Evolutionary conservation across 1,139 yeast genomes (phyloP), one percentile per base, ranked within the genome.

Genomic region (Candida mesenterica): DNA sequence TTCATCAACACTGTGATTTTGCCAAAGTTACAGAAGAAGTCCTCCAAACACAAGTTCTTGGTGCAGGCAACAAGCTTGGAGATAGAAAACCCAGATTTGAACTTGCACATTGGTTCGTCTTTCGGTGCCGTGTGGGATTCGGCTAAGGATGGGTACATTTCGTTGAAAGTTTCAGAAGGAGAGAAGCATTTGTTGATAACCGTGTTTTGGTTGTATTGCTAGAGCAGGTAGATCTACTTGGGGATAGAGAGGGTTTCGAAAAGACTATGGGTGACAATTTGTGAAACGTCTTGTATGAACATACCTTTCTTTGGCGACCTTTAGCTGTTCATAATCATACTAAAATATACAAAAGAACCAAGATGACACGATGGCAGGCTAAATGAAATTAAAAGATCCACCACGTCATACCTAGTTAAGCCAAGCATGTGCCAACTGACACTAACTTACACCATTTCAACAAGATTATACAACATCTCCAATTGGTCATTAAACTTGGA

Each of bases 111-210:
- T n/a, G n/a, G n/a, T n/a, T 45, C 68, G 2, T 53, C 52, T 17
- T 56, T 65, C 38, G 67, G 63, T 6, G 67, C 72, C 1, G 56
- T 59, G 2, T 69, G 75, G 75, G 73, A 68, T 32, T 35, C 50
- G 4, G 54, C 52, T 6, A 62, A 51, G 35, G 75, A 68, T 44
- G 75, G 75, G 1, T 64, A 57, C 37, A 44, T 62, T 6, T 52
- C 52, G 4, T 36, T 64, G 12, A 49, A 24, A 31, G 38, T 34
- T 12, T 32, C 14, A n/a, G 31, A 15, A 3, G 26, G 16, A 13
- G 28, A 18, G 5, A n/a, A 32, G 6, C 24, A 24, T 12, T 28
- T 33, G 9, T 44, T 62, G 33, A 40, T 64, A n/a, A 48, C 65
- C 10, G 47, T 63, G 9, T 62, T 55, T 39, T 64, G 69, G 68